Base-by-base conservation (phyloP, 352 stramenopile genomes). In the Phytophthora lateralis region DNA sequence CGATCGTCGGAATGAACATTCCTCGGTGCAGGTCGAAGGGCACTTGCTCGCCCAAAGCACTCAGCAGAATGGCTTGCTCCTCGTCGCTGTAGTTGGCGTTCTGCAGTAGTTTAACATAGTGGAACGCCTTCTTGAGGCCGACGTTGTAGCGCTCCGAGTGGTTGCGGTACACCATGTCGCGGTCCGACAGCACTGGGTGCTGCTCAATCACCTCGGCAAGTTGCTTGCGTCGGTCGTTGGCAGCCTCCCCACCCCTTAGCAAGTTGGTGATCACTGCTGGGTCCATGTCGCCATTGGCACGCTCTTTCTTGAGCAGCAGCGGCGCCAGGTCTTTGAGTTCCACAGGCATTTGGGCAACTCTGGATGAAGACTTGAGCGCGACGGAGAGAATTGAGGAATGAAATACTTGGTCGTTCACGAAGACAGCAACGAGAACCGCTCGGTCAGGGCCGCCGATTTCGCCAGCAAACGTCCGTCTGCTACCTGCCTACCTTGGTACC, bases 1-100 rank as follows among this genome's bases (percentile, higher is more conserved):
- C 61, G 9, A 69, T 21, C 12, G 61, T 64, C 1, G 61, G 61
- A 15, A 60, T 38, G 61, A 69, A 69, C 61, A 69, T 69, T 42
- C 24, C 32, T 30, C 18, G n/a, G 27, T 65, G 61, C 15, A 69
- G 32, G 8, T 69, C 46, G 15, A 69, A 43, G 9, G 18, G 18
- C 7, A 64, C 11, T 7, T 32, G 47, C 20, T 69, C 60, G 1
- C 54, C 54, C 12, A 69, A 26, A 1, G 55, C 55, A 6, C 9
- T 14, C 12, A 56, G 55, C 55, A 66, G 7, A 14, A 61, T 61
- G 6, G 27, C 6, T 14, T 70, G 62, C 9, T 65, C 62, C 6
- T 51, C 3, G 49, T 66, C 35, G 5, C 17, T 7, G 20, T 41
- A 43, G 7, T 37, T 18, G 14, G 17, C n/a, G 3, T 60, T 20